Base-by-base conservation (phyloP, 805 yeast species). In the Starmerella riodocensis region DNA sequence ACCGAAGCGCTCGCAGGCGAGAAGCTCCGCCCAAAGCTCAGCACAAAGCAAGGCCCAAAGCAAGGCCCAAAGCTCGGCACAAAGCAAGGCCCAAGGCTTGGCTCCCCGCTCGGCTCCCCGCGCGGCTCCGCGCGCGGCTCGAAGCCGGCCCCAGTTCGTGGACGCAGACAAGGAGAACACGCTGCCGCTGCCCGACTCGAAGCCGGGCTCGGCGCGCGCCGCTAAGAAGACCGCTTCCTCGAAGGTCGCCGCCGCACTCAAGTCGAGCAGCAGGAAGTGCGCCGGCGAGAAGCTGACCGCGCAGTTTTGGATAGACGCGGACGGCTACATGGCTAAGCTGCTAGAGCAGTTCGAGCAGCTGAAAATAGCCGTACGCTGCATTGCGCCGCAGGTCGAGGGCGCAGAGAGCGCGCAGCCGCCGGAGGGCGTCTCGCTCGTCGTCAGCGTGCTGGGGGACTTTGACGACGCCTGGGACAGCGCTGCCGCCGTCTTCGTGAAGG, bases 401-500 rank as follows among this genome's bases (percentile, higher is more conserved):
- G 17, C 31, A 12, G 8, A 8, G 18, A 13, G 17, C 9, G 16
- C 36, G 13, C 20, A n/a, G 7, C 12, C 9, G 3, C 31, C 30
- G 6, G 37, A 31, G 1, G 48, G 48, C 16, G 39, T 45, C 2
- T 3, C 32, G 7, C 29, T 26, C 16, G 21, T 42, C 5, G 32
- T 42, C 4, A 16, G 37, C 1, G 40, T 32, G 11, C 20, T 13
- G 6, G 49, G 49, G 20, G 25, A 18, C 6, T 46, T 24, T 24
- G 32, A 30, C 4, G 49, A 46, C 24, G 41, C n/a, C 11, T 46
- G 45, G 45, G 36, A 36, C 13, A 27, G 8, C 4, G 45, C 26
- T 20, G 39, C 28, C 26, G 19, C 25, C 3, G 16, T 29, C 3
- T 46, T 43, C 16, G 37, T 40, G 28, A 40, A 32, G 30, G 8